phyloP scores from a whole-genome alignment of 371 early-diverging fungal species.

The Mucor circinelloides region DNA sequence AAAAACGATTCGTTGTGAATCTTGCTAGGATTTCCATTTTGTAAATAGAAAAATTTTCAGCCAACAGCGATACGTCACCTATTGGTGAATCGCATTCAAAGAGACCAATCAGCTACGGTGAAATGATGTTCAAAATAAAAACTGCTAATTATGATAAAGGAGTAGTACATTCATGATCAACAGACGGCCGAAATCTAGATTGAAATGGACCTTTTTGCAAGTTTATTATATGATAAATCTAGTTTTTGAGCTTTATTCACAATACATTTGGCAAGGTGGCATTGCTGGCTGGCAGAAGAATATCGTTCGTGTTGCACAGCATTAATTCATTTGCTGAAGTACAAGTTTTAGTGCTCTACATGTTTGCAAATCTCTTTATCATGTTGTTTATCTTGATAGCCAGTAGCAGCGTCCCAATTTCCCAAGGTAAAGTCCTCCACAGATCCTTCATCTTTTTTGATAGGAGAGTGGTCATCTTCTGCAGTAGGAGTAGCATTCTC shows the following conservation, averaged over 20 bases:
- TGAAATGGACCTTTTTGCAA: too few relatives aligned
- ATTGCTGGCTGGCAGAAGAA: too few relatives aligned
- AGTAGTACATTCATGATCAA: neutral
- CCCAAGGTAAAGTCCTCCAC: slow-evolving; percentile 20
- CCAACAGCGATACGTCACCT: neutral
- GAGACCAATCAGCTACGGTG: neutral
- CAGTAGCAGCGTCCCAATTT: slow-evolving; percentile 30
- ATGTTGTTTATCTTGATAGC: slow-evolving; percentile 27
- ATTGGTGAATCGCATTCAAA: neutral
- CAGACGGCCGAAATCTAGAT: neutral
- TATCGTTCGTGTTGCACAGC: too few relatives aligned
- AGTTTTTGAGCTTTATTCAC: too few relatives aligned
- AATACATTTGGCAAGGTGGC: too few relatives aligned
- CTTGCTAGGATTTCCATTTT: neutral
- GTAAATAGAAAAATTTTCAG: neutral
- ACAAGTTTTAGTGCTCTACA: neutral
- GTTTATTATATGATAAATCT: too few relatives aligned
- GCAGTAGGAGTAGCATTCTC: neutral
- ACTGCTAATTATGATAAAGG: neutral
- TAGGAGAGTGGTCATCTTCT: neutral
- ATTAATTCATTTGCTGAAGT: neutral
- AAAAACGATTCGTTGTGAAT: neutral
- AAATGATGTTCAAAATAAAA: neutral
- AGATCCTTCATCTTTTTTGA: slow-evolving; percentile 11
- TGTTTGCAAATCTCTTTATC: neutral